phyloP scores from a whole-genome alignment of 2,329 filamentous ascomycete species.

The Chaetothyriales sp. region DNA sequence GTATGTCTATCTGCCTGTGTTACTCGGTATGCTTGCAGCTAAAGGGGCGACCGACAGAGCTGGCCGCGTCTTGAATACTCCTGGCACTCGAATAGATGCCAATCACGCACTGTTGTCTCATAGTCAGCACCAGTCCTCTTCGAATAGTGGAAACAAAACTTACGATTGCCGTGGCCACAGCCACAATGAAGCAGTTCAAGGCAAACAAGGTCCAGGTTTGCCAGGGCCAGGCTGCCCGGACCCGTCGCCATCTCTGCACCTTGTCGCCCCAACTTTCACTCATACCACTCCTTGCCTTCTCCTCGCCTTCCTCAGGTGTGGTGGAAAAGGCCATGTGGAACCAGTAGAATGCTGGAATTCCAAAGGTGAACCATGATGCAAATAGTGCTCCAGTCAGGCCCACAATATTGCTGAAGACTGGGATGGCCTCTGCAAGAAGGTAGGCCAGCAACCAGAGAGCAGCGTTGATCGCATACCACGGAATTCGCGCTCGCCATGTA shows the following conservation, averaged over 20 bases:
- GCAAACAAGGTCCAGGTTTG: slow-evolving; percentile 5
- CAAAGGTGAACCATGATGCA: slow-evolving; percentile 50
- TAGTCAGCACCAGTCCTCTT: slow-evolving; percentile 1
- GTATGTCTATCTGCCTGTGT: too few species aligned
- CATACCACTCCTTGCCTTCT: slow-evolving; percentile 50
- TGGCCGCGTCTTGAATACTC: slow-evolving; percentile 12
- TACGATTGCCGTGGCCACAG: slow-evolving; percentile 9
- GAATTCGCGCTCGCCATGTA: slow-evolving; percentile 36
- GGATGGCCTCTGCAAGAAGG: slow-evolving; percentile 54
- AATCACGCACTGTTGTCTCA: slow-evolving; percentile 14
- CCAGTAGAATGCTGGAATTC: slow-evolving; percentile 23
- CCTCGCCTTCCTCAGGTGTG: slow-evolving; percentile 58
- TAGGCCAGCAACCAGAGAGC: slow-evolving; percentile 46
- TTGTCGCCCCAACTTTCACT: slow-evolving; percentile 33
- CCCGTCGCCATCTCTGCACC: slow-evolving; percentile 23
- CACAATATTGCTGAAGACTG: slow-evolving; percentile 52
- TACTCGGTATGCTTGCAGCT: neutral
- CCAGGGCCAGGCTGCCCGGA: slow-evolving; percentile 5
- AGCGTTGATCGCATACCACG: slow-evolving; percentile 45
- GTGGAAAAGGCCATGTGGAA: slow-evolving; percentile 19
- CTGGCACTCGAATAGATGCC: slow-evolving; percentile 18
- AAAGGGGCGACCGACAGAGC: slow-evolving; percentile 1
- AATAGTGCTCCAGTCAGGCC: slow-evolving; percentile 50
- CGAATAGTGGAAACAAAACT: slow-evolving; percentile 1
- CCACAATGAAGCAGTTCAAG: slow-evolving; percentile 9